Conservation (phyloP, 805 yeast species). For the Candida andamanensis region DNA sequence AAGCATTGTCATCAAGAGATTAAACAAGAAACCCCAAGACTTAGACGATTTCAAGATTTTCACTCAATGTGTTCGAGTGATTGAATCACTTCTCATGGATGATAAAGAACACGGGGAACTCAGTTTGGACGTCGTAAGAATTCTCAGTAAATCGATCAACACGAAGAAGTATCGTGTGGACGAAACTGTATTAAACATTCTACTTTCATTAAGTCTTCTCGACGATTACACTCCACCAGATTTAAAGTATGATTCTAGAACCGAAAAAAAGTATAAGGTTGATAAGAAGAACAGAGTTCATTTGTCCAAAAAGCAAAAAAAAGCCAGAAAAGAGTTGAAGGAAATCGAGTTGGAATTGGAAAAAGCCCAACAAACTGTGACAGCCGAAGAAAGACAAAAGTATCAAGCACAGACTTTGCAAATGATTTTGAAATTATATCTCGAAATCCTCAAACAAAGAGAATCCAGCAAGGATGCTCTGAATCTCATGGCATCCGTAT, state of each 20-base stretch:
- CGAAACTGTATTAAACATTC: constrained; percentile 70
- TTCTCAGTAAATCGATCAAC: constrained; percentile 64
- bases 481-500: constrained; percentile 69
- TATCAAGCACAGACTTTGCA: constrained; percentile 82
- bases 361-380: constrained; percentile 80
- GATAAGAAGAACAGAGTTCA: constrained; percentile 88
- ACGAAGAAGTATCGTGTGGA: constrained; percentile 76
- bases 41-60: constrained; percentile 45
- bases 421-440: constrained; percentile 62
- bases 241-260: constrained; percentile 39
- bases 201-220: constrained; percentile 62
- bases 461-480: constrained; percentile 45
- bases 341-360: constrained; percentile 86
- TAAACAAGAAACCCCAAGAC: constrained; percentile 56
- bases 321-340: constrained; percentile 79
- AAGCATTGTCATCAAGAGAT: constrained; percentile 59
- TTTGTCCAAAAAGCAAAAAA: constrained; percentile 83
- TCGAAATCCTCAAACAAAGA: constrained; percentile 63
- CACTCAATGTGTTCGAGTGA: constrained; percentile 52
- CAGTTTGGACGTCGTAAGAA: constrained; percentile 66
- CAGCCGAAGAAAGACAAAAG: constrained; percentile 81
- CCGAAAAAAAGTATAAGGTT: constrained; percentile 43
- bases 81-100: constrained; percentile 67
- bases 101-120: constrained; percentile 79
- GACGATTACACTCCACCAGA: constrained; percentile 69